A percentile compares a stretch with the other conserved stretches of the same genome.
These are phyloP conservation scores for Scedosporium boydii DNA, from an alignment of 2,329 filamentous ascomycete species.

Conservation along the genomic window DNA sequence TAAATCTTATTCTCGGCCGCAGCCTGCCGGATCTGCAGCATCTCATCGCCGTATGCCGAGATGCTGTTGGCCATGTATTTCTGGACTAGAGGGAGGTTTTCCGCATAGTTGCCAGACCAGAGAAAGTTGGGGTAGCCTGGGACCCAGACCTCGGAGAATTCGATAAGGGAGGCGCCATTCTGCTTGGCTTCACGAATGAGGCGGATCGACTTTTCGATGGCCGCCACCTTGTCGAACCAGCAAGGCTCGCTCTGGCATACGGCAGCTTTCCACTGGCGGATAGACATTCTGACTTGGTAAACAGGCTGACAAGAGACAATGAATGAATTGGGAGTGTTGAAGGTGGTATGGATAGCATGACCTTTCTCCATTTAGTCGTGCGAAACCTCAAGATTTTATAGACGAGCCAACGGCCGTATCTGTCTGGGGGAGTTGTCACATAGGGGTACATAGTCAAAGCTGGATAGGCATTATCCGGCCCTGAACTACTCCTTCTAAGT, in stretches of 20 bases:
- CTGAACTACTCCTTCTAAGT: no score
- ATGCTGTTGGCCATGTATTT: constrained; percentile 31
- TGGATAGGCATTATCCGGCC: no score
- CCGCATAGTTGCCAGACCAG: constrained; percentile 17
- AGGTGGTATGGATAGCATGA: no score
- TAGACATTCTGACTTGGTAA: no score
- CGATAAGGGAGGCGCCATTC: constrained; percentile 43
- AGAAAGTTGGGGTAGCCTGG: constrained; percentile 42
- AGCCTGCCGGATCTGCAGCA: constrained; percentile 22
- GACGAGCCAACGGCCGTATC: no score
- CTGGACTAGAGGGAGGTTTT: no score
- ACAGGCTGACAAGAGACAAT: no score
- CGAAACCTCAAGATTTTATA: no score
- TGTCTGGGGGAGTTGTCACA: no score
- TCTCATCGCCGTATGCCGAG: constrained; percentile 27
- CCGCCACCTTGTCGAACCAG: neutral
- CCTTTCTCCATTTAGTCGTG: no score
- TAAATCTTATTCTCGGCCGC: constrained; percentile 27
- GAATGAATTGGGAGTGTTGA: no score
- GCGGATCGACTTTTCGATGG: constrained; percentile 23
- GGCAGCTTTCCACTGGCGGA: neutral
- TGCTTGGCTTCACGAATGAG: constrained; percentile 43
- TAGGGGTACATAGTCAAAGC: no score
- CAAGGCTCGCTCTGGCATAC: neutral
- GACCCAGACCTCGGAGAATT: constrained; percentile 44